phyloP scores from a whole-genome alignment of 257 asterid genomes.

The Cynanchum wilfordii region DNA sequence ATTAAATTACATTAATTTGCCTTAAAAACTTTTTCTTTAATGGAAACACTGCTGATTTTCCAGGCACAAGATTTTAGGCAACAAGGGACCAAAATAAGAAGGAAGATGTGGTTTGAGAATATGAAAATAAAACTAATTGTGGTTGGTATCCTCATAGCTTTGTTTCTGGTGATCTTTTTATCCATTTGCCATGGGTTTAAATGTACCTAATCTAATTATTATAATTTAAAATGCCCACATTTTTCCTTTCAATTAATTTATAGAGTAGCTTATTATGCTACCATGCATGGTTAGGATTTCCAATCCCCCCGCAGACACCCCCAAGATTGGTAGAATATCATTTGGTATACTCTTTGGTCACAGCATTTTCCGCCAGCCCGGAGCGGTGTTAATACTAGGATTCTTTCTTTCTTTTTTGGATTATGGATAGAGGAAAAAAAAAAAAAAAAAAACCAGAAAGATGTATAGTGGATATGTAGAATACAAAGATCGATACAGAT shows the following conservation, averaged over 20 bases:
- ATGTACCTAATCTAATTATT: constrained; percentile 28
- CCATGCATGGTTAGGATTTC: too few relatives aligned
- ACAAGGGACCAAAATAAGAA: constrained; percentile 41
- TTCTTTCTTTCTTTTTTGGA: too few relatives aligned
- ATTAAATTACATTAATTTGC: too few relatives aligned
- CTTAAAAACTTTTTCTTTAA: too few relatives aligned
- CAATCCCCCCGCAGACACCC: not conserved
- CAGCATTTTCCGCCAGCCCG: not conserved
- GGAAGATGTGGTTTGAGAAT: constrained; percentile 49
- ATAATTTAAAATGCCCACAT: too few relatives aligned
- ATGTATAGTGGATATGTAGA: not conserved
- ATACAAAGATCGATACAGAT: not conserved
- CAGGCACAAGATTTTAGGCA: constrained; percentile 51
- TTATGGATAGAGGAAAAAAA: too few relatives aligned
- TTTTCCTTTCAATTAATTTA: too few relatives aligned
- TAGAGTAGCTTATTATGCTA: too few relatives aligned
- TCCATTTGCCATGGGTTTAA: constrained; percentile 42
- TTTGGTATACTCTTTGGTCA: not conserved
- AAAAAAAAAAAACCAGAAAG: too few relatives aligned
- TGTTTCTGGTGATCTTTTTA: constrained; percentile 32
- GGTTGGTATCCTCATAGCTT: constrained; percentile 22
- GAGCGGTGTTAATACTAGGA: not conserved
- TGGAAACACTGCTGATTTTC: not conserved
- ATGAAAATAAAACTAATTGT: constrained; percentile 49
- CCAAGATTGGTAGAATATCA: not conserved